phyloP scores from a whole-genome alignment of 352 stramenopile genomes.

The Phytophthora pini region DNA sequence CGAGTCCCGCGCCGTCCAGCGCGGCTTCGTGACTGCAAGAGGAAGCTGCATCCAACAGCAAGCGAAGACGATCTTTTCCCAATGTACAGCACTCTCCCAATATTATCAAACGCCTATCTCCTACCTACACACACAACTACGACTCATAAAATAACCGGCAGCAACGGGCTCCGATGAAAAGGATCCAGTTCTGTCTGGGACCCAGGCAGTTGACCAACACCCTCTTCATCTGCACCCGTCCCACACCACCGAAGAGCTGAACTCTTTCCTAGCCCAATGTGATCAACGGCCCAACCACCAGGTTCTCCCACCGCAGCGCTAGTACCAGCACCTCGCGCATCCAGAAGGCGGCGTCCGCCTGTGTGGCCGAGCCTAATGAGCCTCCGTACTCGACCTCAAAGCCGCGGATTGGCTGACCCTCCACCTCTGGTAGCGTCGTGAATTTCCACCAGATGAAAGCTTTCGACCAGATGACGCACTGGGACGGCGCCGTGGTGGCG shows the following conservation, averaged over 20 bases:
- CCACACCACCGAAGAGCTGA: constrained; percentile 17
- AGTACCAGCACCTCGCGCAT: constrained; percentile 65
- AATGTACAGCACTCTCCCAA: constrained; percentile 32
- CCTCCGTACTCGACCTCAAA: constrained; percentile 71
- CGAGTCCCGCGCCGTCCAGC: constrained; percentile 33
- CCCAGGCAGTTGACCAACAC: not conserved
- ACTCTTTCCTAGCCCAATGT: constrained; percentile 39
- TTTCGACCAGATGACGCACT: constrained; percentile 68
- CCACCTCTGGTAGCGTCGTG: constrained; percentile 47
- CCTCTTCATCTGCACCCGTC: constrained; percentile 12
- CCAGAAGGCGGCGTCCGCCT: constrained; percentile 58
- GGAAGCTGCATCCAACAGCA: constrained; percentile 25
- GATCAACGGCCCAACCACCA: constrained; percentile 57
- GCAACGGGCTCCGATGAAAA: constrained; percentile 3
- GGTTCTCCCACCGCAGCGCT: constrained; percentile 61
- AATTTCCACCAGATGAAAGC: constrained; percentile 76
- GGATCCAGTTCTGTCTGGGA: not conserved
- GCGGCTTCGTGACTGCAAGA: constrained; percentile 11
- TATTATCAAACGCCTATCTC: constrained; percentile 27
- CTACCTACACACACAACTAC: constrained; percentile 21
- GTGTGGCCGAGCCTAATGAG: constrained; percentile 46
- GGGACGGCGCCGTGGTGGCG: constrained; percentile 14
- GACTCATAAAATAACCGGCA: constrained; percentile 37
- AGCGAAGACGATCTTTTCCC: constrained; percentile 9
- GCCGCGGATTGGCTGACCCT: constrained; percentile 31